Evolutionary conservation across 23 red algal species (phyloP).

Genomic region (Agarophyton chilense): DNA sequence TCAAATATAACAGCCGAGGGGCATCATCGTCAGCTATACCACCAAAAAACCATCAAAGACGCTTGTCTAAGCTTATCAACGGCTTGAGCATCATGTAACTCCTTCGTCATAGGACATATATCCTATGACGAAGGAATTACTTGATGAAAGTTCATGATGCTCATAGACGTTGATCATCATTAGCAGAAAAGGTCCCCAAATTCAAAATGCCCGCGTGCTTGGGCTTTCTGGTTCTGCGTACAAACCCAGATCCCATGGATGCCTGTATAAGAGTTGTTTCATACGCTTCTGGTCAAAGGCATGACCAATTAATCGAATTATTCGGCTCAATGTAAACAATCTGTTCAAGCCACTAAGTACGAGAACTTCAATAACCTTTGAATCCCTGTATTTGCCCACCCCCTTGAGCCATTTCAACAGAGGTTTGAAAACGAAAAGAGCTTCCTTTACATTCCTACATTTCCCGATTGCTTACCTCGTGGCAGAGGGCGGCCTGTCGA

Average conservation of each 20-base stretch:
- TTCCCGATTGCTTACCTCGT: neutral
- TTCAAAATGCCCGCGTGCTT: constrained; percentile 20
- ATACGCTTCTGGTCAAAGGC: constrained; percentile 95
- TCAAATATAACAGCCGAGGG: too few relatives aligned
- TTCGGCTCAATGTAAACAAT: constrained; percentile 87
- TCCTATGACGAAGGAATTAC: too few relatives aligned
- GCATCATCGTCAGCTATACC: too few relatives aligned
- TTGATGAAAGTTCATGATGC: too few relatives aligned
- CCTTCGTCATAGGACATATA: too few relatives aligned
- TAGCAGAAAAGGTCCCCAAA: too few relatives aligned
- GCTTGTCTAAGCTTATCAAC: too few relatives aligned
- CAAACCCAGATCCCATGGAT: constrained; percentile 96
- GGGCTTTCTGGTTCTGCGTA: constrained; percentile 88
- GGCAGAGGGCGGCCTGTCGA: constrained; percentile 1
- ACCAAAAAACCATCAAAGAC: too few relatives aligned
- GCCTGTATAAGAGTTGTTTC: constrained; percentile 98
- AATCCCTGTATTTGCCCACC: constrained; percentile 45
- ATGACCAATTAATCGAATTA: constrained; percentile 97
- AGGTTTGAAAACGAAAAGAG: too few relatives aligned
- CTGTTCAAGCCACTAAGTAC: constrained; percentile 95
- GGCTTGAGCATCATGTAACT: too few relatives aligned
- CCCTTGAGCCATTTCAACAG: constrained; percentile 93
- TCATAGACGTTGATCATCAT: too few relatives aligned
- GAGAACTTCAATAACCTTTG: constrained; percentile 85
- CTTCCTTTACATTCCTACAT: constrained; percentile 15